These are phyloP conservation scores for Pseudogymnoascus sp. DNA, from an alignment of 2,329 filamentous ascomycete species.

Conservation along the genomic window DNA sequence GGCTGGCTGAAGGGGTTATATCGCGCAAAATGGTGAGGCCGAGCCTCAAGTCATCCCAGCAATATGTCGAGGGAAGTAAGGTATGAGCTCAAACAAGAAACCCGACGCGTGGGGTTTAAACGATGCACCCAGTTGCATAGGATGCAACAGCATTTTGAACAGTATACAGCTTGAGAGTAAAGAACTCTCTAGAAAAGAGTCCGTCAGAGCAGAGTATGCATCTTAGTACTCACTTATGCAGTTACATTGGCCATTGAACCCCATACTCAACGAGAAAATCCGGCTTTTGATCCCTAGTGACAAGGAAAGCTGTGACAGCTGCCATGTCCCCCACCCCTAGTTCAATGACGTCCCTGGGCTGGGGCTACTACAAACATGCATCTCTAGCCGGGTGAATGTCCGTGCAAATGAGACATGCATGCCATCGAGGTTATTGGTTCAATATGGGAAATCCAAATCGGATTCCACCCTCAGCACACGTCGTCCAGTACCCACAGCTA, in stretches of 20 bases:
- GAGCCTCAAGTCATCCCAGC: background rate
- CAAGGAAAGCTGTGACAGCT: background rate
- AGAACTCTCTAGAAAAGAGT: background rate
- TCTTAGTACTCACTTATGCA: background rate
- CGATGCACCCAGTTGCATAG: background rate
- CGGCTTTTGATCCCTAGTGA: background rate
- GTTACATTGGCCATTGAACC: background rate
- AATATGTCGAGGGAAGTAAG: background rate
- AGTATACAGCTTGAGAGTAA: background rate
- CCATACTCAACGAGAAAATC: background rate
- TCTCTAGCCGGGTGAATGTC: background rate
- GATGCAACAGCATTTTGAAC: background rate
- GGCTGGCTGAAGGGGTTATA: background rate
- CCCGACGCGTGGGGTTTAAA: background rate
- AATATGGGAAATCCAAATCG: background rate
- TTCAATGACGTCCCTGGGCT: background rate
- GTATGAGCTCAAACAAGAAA: background rate
- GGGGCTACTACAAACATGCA: background rate
- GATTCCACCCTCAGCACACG: background rate
- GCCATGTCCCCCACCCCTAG: background rate
- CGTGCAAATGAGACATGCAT: background rate
- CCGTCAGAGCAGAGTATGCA: background rate
- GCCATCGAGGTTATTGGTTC: background rate
- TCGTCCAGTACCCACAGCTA: background rate
- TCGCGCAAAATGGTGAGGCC: background rate